Evolutionary conservation across 2,329 filamentous ascomycete species (phyloP).

Genomic region (Neophaeococcomyces mojaviensis): DNA sequence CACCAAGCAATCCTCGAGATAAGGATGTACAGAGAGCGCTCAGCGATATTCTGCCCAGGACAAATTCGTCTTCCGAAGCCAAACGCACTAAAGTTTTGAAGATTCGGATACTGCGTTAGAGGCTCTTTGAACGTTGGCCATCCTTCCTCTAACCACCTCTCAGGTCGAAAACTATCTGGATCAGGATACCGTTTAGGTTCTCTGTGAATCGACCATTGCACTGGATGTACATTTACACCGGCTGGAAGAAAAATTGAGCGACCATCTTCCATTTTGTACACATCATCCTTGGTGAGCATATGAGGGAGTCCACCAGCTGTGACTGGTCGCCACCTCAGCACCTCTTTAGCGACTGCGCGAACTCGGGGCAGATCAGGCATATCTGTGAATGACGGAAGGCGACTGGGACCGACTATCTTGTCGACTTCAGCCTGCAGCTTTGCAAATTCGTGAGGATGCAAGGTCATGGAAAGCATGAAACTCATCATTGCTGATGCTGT

Average conservation of each 20-base stretch:
- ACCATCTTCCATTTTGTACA: constrained; percentile 24
- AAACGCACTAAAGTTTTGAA: constrained; percentile 48
- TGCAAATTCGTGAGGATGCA: constrained; percentile 19
- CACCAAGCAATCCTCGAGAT: constrained; percentile 27
- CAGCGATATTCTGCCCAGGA: constrained; percentile 24
- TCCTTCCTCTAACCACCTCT: constrained; percentile 45
- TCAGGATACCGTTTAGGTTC: constrained; percentile 46
- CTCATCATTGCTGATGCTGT: constrained; percentile 27
- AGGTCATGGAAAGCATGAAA: constrained; percentile 26
- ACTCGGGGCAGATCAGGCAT: constrained; percentile 30
- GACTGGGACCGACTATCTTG: constrained; percentile 19
- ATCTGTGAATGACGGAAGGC: constrained; percentile 32
- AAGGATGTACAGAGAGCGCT: constrained; percentile 19
- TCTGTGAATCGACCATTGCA: constrained; percentile 44
- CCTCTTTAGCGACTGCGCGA: constrained; percentile 35
- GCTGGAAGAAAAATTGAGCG: constrained; percentile 39
- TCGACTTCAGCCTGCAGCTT: constrained; percentile 32
- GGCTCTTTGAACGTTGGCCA: constrained; percentile 49
- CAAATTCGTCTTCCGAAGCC: constrained; percentile 46
- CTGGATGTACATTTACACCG: constrained; percentile 35
- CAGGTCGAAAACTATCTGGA: constrained; percentile 45
- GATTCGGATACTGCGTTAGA: constrained; percentile 44
- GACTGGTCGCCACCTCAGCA: constrained; percentile 37
- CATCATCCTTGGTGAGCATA: constrained; percentile 16
- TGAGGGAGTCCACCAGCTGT: constrained; percentile 20